Conservation (phyloP, 2,329 filamentous ascomycete genomes). For the Massarina eburnea region DNA sequence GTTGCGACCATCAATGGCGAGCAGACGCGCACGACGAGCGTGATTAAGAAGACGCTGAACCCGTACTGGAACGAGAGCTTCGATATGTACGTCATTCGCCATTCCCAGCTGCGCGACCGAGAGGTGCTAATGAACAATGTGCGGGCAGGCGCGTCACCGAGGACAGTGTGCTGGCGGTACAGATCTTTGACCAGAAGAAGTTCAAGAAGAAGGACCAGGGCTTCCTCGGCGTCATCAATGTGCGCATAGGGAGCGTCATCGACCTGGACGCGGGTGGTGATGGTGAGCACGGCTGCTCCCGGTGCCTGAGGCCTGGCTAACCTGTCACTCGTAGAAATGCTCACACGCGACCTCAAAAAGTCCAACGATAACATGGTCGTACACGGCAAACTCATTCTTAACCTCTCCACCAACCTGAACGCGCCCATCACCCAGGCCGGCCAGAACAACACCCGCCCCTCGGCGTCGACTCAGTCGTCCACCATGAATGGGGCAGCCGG, state of each 20-base stretch:
- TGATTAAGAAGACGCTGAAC: slow-evolving; percentile 96
- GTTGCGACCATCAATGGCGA: slow-evolving; percentile 97
- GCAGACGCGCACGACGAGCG: slow-evolving; percentile 95
- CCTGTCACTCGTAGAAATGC: slow-evolving; percentile 69
- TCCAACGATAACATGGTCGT: slow-evolving; percentile 98
- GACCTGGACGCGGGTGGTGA: slow-evolving; percentile 87
- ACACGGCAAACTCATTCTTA: slow-evolving; percentile 95
- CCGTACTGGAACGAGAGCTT: slow-evolving; percentile 99
- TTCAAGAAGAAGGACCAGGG: slow-evolving; percentile 99
- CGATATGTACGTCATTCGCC: slow-evolving; percentile 72
- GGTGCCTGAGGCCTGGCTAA: slow-evolving; percentile 20
- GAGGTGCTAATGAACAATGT: slow-evolving; percentile 24
- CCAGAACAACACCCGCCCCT: slow-evolving; percentile 41
- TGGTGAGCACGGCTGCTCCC: slow-evolving; percentile 59
- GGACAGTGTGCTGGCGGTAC: slow-evolving; percentile 93
- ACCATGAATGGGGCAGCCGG: slow-evolving; percentile 39
- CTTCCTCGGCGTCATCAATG: slow-evolving; percentile 96
- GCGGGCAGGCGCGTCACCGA: slow-evolving; percentile 77
- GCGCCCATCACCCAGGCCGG: slow-evolving; percentile 63
- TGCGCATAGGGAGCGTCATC: slow-evolving; percentile 91
- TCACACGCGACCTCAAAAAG: slow-evolving; percentile 94
- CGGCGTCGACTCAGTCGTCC: slow-evolving; percentile 40
- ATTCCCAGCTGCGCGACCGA: slow-evolving; percentile 5
- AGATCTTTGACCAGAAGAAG: slow-evolving; percentile 99
- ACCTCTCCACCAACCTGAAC: slow-evolving; percentile 86